Evolutionary conservation across 192 early-diverging fungal genomes (phyloP).

Genomic region (Oehlia diaphana): DNA sequence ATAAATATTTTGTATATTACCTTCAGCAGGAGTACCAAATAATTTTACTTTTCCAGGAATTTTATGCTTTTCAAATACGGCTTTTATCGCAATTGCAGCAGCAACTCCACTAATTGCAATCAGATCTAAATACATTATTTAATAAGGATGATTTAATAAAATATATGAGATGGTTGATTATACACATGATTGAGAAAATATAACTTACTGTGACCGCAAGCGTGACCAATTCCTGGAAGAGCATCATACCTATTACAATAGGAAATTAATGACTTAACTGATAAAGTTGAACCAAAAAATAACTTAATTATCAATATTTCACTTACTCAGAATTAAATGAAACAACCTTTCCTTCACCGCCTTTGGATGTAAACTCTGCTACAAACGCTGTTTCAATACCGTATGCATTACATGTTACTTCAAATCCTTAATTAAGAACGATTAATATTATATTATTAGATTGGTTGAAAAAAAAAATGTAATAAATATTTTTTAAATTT

Average conservation of each 20-base stretch:
- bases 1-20: neutral
- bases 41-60: slow-evolving; percentile 64
- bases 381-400: slow-evolving; percentile 76
- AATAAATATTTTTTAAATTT: too few species aligned
- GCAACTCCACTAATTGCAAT: slow-evolving; percentile 41
- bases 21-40: slow-evolving; percentile 79
- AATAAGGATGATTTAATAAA: too few species aligned
- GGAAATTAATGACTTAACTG: neutral
- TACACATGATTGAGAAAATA: neutral
- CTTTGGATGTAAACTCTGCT: slow-evolving; percentile 55
- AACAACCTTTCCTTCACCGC: slow-evolving; percentile 28
- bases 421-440: slow-evolving; percentile 51
- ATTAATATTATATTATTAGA: too few species aligned
- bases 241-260: slow-evolving; percentile 52
- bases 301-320: neutral
- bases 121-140: neutral
- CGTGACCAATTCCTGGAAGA: slow-evolving; percentile 64
- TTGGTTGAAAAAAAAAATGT: too few species aligned
- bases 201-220: slow-evolving; percentile 60
- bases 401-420: slow-evolving; percentile 55
- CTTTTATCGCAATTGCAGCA: slow-evolving; percentile 50
- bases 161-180: neutral
- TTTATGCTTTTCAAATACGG: slow-evolving; percentile 27
- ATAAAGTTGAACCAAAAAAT: neutral
- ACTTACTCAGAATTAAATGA: slow-evolving; percentile 29